These are phyloP conservation scores for Apocynum venetum DNA, from an alignment of 257 asterid genomes.

Conservation along the genomic window DNA sequence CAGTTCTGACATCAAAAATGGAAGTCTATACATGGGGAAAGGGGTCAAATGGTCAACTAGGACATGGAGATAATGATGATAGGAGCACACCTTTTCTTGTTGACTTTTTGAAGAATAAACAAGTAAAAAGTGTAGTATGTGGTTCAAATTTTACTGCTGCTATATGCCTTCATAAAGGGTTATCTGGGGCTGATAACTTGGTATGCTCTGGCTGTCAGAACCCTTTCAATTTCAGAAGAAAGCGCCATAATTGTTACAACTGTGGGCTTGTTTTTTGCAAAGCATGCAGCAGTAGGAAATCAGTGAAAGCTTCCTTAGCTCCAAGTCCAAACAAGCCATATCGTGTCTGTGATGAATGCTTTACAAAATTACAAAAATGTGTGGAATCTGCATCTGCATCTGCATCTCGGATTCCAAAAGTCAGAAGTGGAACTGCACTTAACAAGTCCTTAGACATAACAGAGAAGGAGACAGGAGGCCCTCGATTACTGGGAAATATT, in stretches of 20 bases:
- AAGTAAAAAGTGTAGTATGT: constrained; percentile 63
- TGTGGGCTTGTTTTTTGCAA: constrained; percentile 88
- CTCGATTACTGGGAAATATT: constrained; percentile 30
- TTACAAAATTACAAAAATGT: constrained; percentile 51
- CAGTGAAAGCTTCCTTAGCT: constrained; percentile 76
- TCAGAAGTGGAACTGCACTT: constrained; percentile 31
- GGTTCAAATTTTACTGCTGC: constrained; percentile 80
- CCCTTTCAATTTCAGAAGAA: constrained; percentile 69
- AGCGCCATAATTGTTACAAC: constrained; percentile 92
- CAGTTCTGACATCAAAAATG: constrained; percentile 59
- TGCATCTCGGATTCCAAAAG: constrained; percentile 31
- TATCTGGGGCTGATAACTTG: constrained; percentile 59
- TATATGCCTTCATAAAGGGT: constrained; percentile 72
- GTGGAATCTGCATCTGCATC: constrained; percentile 34
- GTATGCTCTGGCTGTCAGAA: constrained; percentile 67
- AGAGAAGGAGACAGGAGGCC: constrained; percentile 37
- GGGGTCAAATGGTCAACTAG: constrained; percentile 74
- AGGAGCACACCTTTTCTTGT: constrained; percentile 55
- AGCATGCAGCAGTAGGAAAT: constrained; percentile 59
- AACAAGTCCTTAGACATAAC: constrained; percentile 33
- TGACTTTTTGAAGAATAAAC: constrained; percentile 60
- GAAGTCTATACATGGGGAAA: constrained; percentile 94
- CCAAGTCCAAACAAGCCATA: constrained; percentile 68
- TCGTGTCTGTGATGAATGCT: constrained; percentile 96
- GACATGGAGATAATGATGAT: constrained; percentile 69